Conservation (phyloP, 768 basidiomycete species). For the Naganishia onofrii region DNA sequence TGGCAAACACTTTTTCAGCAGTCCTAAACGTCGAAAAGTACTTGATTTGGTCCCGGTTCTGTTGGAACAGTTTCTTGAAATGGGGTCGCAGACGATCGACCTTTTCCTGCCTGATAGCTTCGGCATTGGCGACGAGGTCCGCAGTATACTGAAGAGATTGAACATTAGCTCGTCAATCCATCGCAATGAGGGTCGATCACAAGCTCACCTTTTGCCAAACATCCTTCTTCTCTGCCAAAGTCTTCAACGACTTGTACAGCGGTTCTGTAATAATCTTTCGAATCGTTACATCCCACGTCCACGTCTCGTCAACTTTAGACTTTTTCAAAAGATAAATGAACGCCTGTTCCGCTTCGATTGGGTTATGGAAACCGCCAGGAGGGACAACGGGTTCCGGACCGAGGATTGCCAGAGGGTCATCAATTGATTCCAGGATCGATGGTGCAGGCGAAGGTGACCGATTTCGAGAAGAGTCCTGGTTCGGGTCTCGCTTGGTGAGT, state of each 20-base stretch:
- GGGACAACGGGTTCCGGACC: slow-evolving; percentile 86
- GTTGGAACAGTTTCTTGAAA: slow-evolving; percentile 69
- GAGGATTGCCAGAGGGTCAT: slow-evolving; percentile 59
- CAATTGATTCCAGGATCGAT: slow-evolving; percentile 30
- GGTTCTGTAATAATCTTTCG: slow-evolving; percentile 97
- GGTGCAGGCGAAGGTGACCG: slow-evolving; percentile 36
- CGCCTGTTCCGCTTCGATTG: slow-evolving; percentile 89
- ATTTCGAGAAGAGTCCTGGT: background rate
- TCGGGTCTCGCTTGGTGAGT: slow-evolving; percentile 8
- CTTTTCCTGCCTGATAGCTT: slow-evolving; percentile 78
- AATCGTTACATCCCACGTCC: slow-evolving; percentile 99
- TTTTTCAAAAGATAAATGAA: slow-evolving; percentile 86
- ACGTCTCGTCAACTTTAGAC: slow-evolving; percentile 82
- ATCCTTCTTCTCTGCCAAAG: slow-evolving; percentile 88
- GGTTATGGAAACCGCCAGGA: slow-evolving; percentile 78
- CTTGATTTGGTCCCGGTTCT: slow-evolving; percentile 78
- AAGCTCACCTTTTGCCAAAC: slow-evolving; percentile 81
- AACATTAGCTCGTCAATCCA: background rate
- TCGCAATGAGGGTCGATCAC: background rate
- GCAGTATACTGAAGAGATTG: slow-evolving; percentile 66
- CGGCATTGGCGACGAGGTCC: slow-evolving; percentile 72
- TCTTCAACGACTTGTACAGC: slow-evolving; percentile 87
- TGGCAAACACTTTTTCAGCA: slow-evolving; percentile 77
- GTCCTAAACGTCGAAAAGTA: slow-evolving; percentile 88
- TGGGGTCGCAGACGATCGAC: slow-evolving; percentile 79